Conservation (phyloP, 2,329 filamentous ascomycete genomes). For the Neonectria coccinea region DNA sequence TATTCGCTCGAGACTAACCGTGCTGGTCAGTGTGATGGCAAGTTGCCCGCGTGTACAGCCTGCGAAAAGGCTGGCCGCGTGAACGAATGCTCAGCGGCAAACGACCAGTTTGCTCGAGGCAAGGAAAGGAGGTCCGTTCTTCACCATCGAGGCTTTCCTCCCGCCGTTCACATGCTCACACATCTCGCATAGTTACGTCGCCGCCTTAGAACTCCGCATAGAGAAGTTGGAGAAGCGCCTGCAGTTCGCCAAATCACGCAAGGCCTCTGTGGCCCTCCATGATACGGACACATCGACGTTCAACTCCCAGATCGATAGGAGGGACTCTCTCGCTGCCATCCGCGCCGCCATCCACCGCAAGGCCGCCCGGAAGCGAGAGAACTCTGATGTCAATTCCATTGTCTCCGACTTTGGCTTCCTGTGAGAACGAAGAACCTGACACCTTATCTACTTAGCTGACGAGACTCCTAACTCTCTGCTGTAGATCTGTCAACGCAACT, state of each 20-base stretch:
- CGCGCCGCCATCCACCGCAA: conserved; percentile 73
- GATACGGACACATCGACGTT: conserved; percentile 62
- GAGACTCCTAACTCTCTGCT: conserved; percentile 19
- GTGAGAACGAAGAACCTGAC: conserved; percentile 59
- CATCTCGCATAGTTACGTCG: conserved; percentile 77
- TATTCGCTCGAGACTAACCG: conserved; percentile 22
- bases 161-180: conserved; percentile 23
- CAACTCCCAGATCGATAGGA: conserved; percentile 62
- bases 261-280: conserved; percentile 75
- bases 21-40: conserved; percentile 83
- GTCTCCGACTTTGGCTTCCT: conserved; percentile 95
- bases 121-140: conserved; percentile 83
- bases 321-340: conserved; percentile 72
- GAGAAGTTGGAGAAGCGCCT: conserved; percentile 88
- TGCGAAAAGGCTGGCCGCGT: conserved; percentile 92
- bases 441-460: neutral
- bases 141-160: neutral
- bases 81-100: conserved; percentile 90
- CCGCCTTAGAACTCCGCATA: conserved; percentile 90
- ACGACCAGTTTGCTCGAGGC: conserved; percentile 94
- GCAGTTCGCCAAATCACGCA: conserved; percentile 75
- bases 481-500: conserved; percentile 90
- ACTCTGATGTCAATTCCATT: conserved; percentile 88
- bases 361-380: conserved; percentile 75
- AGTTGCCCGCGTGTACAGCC: conserved; percentile 92